Conservation (phyloP, 371 early-diverging fungal genomes). For the Mucor plumbeus region DNA sequence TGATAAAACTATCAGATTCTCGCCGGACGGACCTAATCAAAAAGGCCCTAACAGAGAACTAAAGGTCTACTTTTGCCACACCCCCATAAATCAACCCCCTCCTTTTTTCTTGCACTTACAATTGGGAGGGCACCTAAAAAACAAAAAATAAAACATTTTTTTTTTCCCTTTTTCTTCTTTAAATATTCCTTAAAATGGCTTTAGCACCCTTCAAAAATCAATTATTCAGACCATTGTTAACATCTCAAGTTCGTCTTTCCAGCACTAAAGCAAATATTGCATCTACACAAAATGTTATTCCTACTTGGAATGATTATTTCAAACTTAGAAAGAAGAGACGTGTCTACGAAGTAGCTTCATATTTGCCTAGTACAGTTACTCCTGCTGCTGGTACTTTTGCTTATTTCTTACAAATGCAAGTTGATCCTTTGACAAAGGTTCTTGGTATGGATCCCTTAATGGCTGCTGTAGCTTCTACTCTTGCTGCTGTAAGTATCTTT, state of each 20-base stretch:
- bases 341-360: conserved; percentile 70
- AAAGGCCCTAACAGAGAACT: too few relatives aligned
- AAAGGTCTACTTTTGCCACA: too few relatives aligned
- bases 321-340: conserved; percentile 72
- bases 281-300: conserved; percentile 22
- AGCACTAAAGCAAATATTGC: conserved; percentile 5
- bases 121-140: too few relatives aligned
- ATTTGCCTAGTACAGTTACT: conserved; percentile 63
- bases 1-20: not conserved
- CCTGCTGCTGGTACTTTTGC: conserved; percentile 67
- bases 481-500: conserved; percentile 51
- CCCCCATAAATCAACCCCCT: not conserved
- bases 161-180: conserved; percentile 14
- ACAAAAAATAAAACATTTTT: too few relatives aligned
- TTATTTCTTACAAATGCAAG: conserved; percentile 75
- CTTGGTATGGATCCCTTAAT: conserved; percentile 82
- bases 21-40: not conserved
- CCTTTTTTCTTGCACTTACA: not conserved
- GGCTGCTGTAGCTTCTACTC: conserved; percentile 66
- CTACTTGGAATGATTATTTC: conserved; percentile 83
- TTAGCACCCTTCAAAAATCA: conserved; percentile 23
- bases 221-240: conserved; percentile 19
- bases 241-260: conserved; percentile 19
- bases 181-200: conserved; percentile 17
- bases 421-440: conserved; percentile 79